Evolutionary conservation across 2,329 filamentous ascomycete genomes (phyloP), one percentile per base, ranked within the genome.

Genomic region (Fusarium robinianum): DNA sequence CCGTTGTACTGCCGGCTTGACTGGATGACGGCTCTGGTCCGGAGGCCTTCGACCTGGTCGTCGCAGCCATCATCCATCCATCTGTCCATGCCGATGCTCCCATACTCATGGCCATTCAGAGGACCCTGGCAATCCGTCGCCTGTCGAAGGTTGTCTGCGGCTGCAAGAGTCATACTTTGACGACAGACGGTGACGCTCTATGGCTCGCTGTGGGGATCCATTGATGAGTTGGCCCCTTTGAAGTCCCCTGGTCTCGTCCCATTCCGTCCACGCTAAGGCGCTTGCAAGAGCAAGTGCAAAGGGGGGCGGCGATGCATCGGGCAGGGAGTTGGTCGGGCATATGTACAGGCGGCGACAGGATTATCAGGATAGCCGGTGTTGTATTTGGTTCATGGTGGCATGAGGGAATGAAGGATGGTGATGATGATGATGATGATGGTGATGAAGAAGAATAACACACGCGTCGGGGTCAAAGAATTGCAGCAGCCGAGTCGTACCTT

Each of bases 201-300:
- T 35, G 45, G 58, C 51, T 60, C 37, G 48, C 34, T 41, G 58
- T 61, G 58, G 58, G 50, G 58, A 58, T 58, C 46, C 32, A 59
- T 53, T 46, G 56, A 61, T 61, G 58, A 61, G 58, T 39, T 61
- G 58, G 59, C 58, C 54, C 58, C 58, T 60, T 51, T 58, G 41
- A 46, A 46, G 47, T 47, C 54, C 53, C 58, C 58, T 58, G 58
- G 53, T 59, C 58, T 61, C 54, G 56, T 58, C 51, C 58, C 56
- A 60, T 58, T 47, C 23, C 37, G 41, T 57, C 40, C 51, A 51
- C 58, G 58, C 58, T 61, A 61, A 48, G 52, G 33, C 51, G 48
- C 46, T 55, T 56, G 33, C 52, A 55, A 45, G 43, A 60, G 49
- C 48, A 26, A 30, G 47, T 32, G 41, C 46, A 53, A 38, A 55